Evolutionary conservation across 2,329 filamentous ascomycete species (phyloP).

Genomic region (Leptographium flavum): DNA sequence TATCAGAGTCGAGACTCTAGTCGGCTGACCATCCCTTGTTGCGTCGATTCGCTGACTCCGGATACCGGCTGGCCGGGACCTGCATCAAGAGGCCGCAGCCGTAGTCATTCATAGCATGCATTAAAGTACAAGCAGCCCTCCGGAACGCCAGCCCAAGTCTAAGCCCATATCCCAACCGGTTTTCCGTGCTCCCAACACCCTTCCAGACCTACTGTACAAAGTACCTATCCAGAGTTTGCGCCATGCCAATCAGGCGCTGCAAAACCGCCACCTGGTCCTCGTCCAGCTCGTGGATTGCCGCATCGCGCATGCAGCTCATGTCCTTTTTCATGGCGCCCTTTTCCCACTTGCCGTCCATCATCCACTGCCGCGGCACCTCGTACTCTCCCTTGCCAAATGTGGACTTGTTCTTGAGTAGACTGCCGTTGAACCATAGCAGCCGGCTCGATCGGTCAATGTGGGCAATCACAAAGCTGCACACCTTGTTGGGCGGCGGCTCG

Average conservation of each 20-base stretch:
- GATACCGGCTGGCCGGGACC: not conserved
- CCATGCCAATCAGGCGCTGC: not conserved
- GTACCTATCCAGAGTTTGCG: not conserved
- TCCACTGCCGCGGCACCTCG: conserved; percentile 1
- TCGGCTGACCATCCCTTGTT: no score
- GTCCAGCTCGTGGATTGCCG: not conserved
- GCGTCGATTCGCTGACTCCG: no score
- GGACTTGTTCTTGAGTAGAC: conserved; percentile 4
- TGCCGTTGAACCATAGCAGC: conserved; percentile 3
- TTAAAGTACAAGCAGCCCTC: not conserved
- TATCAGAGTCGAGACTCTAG: not conserved
- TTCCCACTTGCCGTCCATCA: not conserved
- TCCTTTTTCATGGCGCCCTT: not conserved
- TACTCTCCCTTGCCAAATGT: not conserved
- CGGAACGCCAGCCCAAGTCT: not conserved
- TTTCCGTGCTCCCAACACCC: not conserved
- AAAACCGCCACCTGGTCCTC: not conserved
- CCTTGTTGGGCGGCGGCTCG: not conserved
- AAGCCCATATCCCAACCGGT: not conserved
- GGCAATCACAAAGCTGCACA: conserved; percentile 3
- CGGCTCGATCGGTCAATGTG: not conserved
- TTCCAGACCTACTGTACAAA: not conserved
- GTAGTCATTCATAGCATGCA: not conserved
- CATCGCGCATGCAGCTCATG: conserved; percentile 3
- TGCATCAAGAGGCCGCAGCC: not conserved